Conservation (phyloP, 1,284 basidiomycete genomes). For the Xerocomus nothofagi region DNA sequence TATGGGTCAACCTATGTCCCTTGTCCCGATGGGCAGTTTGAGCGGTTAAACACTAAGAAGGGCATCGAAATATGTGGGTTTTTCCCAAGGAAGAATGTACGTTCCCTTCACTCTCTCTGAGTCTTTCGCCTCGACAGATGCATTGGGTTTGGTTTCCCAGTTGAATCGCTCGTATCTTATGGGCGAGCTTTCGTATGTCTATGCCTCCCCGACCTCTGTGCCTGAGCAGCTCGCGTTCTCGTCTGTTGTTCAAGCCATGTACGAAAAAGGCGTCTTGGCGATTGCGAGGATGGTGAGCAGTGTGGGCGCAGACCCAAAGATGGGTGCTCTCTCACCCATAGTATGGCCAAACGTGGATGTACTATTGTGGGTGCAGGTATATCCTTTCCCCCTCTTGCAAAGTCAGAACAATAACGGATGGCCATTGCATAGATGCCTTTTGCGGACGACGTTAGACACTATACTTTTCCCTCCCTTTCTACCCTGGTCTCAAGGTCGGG, state of each 20-base stretch:
- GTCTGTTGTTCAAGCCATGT: constrained; percentile 84
- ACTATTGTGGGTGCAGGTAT: constrained; percentile 79
- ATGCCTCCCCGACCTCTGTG: constrained; percentile 69
- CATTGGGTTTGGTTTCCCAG: constrained; percentile 39
- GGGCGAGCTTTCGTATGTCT: constrained; percentile 87
- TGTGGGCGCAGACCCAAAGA: constrained; percentile 78
- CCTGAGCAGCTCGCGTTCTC: constrained; percentile 84
- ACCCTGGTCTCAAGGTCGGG: constrained; percentile 77
- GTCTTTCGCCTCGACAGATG: neutral
- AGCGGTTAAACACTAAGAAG: constrained; percentile 66
- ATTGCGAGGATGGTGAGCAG: constrained; percentile 79
- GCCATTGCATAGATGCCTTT: constrained; percentile 75
- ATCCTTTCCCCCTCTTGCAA: constrained; percentile 14
- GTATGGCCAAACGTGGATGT: constrained; percentile 71
- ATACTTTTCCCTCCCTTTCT: constrained; percentile 83
- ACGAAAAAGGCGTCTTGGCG: constrained; percentile 61
- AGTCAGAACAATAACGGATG: neutral
- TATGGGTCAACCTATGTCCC: constrained; percentile 91
- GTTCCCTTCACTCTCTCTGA: constrained; percentile 23
- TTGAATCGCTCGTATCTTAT: constrained; percentile 80
- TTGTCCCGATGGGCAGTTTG: constrained; percentile 79
- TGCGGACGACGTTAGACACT: constrained; percentile 88
- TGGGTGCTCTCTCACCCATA: constrained; percentile 73
- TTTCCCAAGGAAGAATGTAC: constrained; percentile 65
- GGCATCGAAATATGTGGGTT: constrained; percentile 91